phyloP scores from a whole-genome alignment of 2,329 filamentous ascomycete species.

The Endothia cerciana region DNA sequence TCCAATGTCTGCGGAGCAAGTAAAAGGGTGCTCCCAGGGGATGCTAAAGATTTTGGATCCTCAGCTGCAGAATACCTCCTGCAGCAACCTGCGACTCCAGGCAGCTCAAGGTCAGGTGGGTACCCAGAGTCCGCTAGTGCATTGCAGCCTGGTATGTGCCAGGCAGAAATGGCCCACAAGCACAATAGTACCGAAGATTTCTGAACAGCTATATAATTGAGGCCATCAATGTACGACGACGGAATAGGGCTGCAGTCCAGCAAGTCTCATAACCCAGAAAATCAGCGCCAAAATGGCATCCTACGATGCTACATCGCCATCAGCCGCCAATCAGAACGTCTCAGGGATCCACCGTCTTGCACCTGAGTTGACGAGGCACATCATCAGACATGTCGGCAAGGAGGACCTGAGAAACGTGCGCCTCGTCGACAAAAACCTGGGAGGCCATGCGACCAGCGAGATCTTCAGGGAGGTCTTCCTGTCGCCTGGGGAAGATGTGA shows the following conservation, averaged over 20 bases:
- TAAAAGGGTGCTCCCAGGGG: too few relatives aligned
- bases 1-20: too few relatives aligned
- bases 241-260: too few relatives aligned
- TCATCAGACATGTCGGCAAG: conserved; percentile 11
- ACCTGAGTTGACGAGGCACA: conserved; percentile 15
- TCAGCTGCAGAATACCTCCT: too few relatives aligned
- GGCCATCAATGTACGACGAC: not conserved
- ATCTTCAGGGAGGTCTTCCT: conserved; percentile 9
- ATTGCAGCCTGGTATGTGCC: not conserved
- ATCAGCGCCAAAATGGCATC: not conserved
- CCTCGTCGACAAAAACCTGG: conserved; percentile 8
- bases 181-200: too few relatives aligned
- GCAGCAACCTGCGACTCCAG: too few relatives aligned
- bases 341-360: conserved; percentile 1
- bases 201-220: not conserved
- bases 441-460: conserved; percentile 10
- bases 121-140: not conserved
- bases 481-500: not conserved
- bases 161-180: not conserved
- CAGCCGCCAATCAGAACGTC: not conserved
- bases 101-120: not conserved
- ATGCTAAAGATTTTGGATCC: too few relatives aligned
- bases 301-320: not conserved
- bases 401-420: conserved; percentile 13
- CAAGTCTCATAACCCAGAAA: not conserved